Percentiles rank a stretch among this genome's conserved stretches.
phyloP scores from a whole-genome alignment of 2,329 filamentous ascomycete species.

The Fusarium drepaniforme region DNA sequence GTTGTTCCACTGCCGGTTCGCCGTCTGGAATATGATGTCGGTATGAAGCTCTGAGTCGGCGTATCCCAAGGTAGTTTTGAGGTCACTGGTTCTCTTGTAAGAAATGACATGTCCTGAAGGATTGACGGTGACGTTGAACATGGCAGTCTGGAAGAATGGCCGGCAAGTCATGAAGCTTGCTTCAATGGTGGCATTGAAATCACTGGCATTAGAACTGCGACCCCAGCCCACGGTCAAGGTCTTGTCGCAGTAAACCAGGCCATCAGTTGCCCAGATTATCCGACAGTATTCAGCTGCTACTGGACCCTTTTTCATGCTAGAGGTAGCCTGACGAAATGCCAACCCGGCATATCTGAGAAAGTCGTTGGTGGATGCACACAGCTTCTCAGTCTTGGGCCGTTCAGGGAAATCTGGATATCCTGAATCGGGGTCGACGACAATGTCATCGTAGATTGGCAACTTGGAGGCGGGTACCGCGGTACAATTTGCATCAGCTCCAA shows the following conservation, averaged over 20 bases:
- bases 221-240: constrained; percentile 42
- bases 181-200: constrained; percentile 29
- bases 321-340: too few relatives aligned
- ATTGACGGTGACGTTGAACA: constrained; percentile 51
- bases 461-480: not conserved
- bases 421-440: too few relatives aligned
- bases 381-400: too few relatives aligned
- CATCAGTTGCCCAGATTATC: too few relatives aligned
- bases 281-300: too few relatives aligned
- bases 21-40: constrained; percentile 9
- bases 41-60: constrained; percentile 20
- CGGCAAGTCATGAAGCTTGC: constrained; percentile 41
- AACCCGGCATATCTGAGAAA: too few relatives aligned
- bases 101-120: constrained; percentile 37
- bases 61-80: constrained; percentile 34
- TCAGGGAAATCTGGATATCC: too few relatives aligned
- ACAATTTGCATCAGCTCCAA: constrained; percentile 43
- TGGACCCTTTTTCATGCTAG: too few relatives aligned
- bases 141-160: constrained; percentile 46
- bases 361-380: too few relatives aligned
- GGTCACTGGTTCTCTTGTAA: constrained; percentile 20
- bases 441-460: not conserved
- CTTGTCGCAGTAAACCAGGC: not conserved
- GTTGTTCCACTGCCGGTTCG: constrained; percentile 15
- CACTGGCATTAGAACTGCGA: constrained; percentile 4